A percentile compares a stretch with the other conserved stretches of the same genome.
Evolutionary conservation across 164 flowering plant genomes (phyloP).

Genomic region (Dillenia turbinata): DNA sequence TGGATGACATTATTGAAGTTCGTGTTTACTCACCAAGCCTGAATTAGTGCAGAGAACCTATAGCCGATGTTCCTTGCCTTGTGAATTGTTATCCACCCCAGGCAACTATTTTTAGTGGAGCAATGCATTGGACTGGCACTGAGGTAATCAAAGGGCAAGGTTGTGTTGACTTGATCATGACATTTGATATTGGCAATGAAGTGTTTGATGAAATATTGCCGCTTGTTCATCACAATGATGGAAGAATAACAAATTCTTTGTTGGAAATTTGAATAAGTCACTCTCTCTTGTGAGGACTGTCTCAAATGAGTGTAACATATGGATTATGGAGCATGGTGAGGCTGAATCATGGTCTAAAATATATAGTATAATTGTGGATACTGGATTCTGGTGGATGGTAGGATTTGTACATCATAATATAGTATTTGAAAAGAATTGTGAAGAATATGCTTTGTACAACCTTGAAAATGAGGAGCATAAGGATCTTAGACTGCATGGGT

Average conservation of each 20-base stretch:
- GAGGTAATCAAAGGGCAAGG: not conserved
- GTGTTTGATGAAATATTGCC: not conserved
- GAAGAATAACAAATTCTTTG: not conserved
- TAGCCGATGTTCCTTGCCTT: too few relatives aligned
- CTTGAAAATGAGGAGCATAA: too few relatives aligned
- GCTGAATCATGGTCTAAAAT: conserved; percentile 1
- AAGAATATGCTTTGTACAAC: too few relatives aligned
- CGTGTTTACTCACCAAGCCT: too few relatives aligned
- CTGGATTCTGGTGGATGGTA: too few relatives aligned
- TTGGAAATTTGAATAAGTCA: not conserved
- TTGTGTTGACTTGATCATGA: not conserved
- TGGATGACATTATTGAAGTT: too few relatives aligned
- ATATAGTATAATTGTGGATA: too few relatives aligned
- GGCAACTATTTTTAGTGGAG: not conserved
- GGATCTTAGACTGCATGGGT: too few relatives aligned
- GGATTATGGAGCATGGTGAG: conserved; percentile 11
- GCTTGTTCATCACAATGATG: not conserved
- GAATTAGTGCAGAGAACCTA: too few relatives aligned
- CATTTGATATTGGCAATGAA: conserved; percentile 2
- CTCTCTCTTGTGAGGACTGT: not conserved
- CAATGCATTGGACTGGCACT: conserved; percentile 1
- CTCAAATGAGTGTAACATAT: not conserved
- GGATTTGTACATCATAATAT: too few relatives aligned
- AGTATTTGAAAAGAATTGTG: too few relatives aligned
- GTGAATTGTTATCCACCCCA: not conserved